Evolutionary conservation across 164 flowering plant species (phyloP).

Genomic region (Nelumbo lutea): DNA sequence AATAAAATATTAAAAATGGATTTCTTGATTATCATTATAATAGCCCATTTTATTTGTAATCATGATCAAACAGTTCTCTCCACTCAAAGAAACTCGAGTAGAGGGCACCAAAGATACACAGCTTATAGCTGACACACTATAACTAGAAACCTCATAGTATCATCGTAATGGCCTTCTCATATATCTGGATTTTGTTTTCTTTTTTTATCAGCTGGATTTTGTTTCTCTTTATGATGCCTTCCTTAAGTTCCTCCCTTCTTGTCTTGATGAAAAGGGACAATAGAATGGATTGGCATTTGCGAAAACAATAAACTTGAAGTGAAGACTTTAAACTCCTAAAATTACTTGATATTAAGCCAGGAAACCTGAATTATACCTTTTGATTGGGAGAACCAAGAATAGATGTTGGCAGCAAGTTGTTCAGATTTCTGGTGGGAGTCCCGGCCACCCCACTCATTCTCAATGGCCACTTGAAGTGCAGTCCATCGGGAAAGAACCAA

Average conservation of each 20-base stretch:
- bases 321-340: background rate
- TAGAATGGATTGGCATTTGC: too few relatives aligned
- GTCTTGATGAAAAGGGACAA: too few relatives aligned
- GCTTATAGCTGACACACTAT: too few relatives aligned
- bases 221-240: too few relatives aligned
- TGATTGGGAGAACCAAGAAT: constrained; percentile 28
- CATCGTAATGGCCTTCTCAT: too few relatives aligned
- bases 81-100: too few relatives aligned
- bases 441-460: constrained; percentile 46
- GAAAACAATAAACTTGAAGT: background rate
- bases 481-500: constrained; percentile 32
- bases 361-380: constrained; percentile 19
- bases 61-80: too few relatives aligned
- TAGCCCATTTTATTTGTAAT: background rate
- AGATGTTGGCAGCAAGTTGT: constrained; percentile 21
- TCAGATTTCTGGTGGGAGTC: constrained; percentile 31
- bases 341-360: background rate
- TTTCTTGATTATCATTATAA: background rate
- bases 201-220: too few relatives aligned
- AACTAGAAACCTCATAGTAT: too few relatives aligned
- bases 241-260: too few relatives aligned
- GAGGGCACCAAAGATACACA: too few relatives aligned
- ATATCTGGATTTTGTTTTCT: too few relatives aligned
- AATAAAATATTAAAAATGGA: background rate
- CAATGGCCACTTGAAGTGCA: constrained; percentile 38